Base-by-base conservation (phyloP, 768 basidiomycete genomes). In the Cystobasidium ongulense region DNA sequence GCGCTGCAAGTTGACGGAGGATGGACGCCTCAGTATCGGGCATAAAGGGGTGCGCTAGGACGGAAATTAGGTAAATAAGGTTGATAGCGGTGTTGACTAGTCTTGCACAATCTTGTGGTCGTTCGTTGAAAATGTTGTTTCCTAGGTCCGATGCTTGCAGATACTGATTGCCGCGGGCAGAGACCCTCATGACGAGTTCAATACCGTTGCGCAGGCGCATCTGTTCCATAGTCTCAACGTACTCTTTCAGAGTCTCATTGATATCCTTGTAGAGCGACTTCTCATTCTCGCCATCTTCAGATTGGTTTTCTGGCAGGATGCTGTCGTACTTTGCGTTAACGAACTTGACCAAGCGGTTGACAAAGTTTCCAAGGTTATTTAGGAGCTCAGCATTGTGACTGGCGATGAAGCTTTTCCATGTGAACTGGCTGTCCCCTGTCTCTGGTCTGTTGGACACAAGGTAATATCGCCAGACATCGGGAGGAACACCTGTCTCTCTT, bases 361-460 rank as follows among this genome's bases (percentile, higher is more conserved):
- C 90, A 78, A 96, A 98, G 83, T 99, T 99, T 53, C 96, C 96
- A 78, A 99, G 90, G 82, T 97, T 99, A 81, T 97, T 96, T 78
- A 99, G 82, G 46, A 99, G 83, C 72, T 97, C 86, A 74, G 89
- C 90, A 83, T 99, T 99, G 81, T 96, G 94, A 13, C 90, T 90
- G 33, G 90, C 83, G 77, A 98, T 89, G 79, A 93, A 95, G 75
- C 92, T 92, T 18, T 87, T 84, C 96, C 96, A 99, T 0, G 93
- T 92, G 84, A 99, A 99, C 85, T 91, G 92, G 57, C 94, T 87
- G 80, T 99, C 96, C 23, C 88, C 88, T 8, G 88, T 92, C 82
- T 99, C 96, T 1, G 96, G 96, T 63, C 96, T 85, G 15, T 91
- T 89, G 8, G 91, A 90, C 18, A 99, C 84, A 15, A 99, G 84